Conservation (phyloP, 2,329 filamentous ascomycete species). For the Ceratocystis destructans region DNA sequence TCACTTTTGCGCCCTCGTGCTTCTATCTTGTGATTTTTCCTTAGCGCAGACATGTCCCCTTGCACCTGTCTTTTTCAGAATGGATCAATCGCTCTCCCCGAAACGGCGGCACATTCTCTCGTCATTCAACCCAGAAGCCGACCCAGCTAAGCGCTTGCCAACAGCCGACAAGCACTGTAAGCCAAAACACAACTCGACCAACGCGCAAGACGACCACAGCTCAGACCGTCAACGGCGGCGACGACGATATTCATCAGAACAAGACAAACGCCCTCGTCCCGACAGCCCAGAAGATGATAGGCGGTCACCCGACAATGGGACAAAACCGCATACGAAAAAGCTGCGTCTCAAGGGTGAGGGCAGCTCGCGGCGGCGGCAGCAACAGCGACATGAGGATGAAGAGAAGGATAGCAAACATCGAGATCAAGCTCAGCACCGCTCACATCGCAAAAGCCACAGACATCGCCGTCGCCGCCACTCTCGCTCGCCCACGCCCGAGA, state of each 20-base stretch:
- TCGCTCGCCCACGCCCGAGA: constrained; percentile 34
- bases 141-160: constrained; percentile 8
- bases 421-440: constrained; percentile 16
- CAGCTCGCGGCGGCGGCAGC: constrained; percentile 20
- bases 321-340: constrained; percentile 6
- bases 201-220: not conserved
- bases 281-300: not conserved
- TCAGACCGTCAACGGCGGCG: not conserved
- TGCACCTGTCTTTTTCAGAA: not conserved
- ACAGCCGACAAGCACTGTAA: not conserved
- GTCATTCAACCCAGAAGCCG: constrained; percentile 32
- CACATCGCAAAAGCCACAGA: not conserved
- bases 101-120: constrained; percentile 36
- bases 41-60: not conserved
- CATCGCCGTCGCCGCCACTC: constrained; percentile 25
- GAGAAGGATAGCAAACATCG: constrained; percentile 18
- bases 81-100: constrained; percentile 24
- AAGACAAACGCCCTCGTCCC: not conserved
- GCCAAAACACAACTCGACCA: not conserved
- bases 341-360: constrained; percentile 12
- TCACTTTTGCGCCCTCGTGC: not conserved
- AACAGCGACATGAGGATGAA: constrained; percentile 23
- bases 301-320: not conserved
- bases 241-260: not conserved
- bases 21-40: not conserved